Conservation (phyloP, 495 filamentous ascomycete genomes). For the Aspergillus conjunctus region DNA sequence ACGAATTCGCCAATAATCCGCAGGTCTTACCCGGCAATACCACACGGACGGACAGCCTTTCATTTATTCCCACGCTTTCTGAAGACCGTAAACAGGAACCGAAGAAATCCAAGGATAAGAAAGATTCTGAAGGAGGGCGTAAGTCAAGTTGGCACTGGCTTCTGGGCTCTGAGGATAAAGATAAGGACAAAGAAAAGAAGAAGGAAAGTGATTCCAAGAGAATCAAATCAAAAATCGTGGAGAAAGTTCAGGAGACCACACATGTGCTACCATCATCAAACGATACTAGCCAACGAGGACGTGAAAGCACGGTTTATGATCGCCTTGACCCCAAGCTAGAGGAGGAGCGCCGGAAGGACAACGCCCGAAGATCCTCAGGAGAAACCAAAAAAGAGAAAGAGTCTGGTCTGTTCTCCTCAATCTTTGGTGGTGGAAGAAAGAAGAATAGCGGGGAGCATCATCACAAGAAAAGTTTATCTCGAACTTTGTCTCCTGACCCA, state of each 20-base stretch:
- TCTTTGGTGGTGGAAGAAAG: constrained; percentile 86
- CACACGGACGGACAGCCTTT: constrained; percentile 74
- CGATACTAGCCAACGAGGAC: constrained; percentile 63
- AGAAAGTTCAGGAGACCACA: constrained; percentile 66
- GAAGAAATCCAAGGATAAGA: constrained; percentile 65
- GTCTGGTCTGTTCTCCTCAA: constrained; percentile 76
- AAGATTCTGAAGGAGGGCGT: constrained; percentile 59
- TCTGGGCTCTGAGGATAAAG: constrained; percentile 67
- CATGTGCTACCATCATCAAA: constrained; percentile 81
- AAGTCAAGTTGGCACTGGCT: constrained; percentile 91
- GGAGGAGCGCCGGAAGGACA: constrained; percentile 84
- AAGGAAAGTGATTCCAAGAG: constrained; percentile 64
- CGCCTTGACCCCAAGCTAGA: constrained; percentile 74
- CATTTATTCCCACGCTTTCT: constrained; percentile 77
- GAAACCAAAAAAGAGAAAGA: constrained; percentile 90
- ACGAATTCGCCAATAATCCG: constrained; percentile 42
- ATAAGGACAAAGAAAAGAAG: constrained; percentile 64
- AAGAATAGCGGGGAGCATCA: constrained; percentile 65
- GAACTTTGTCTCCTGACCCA: constrained; percentile 80
- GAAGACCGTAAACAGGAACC: constrained; percentile 67
- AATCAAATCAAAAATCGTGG: constrained; percentile 59
- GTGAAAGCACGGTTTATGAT: constrained; percentile 81
- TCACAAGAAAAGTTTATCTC: constrained; percentile 73
- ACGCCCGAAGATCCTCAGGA: constrained; percentile 64
- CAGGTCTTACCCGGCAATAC: constrained; percentile 68